Evolutionary conservation across 1,139 yeast species (phyloP), one percentile per base, ranked within the genome.

Genomic region (Debaryomyces robertsiae): DNA sequence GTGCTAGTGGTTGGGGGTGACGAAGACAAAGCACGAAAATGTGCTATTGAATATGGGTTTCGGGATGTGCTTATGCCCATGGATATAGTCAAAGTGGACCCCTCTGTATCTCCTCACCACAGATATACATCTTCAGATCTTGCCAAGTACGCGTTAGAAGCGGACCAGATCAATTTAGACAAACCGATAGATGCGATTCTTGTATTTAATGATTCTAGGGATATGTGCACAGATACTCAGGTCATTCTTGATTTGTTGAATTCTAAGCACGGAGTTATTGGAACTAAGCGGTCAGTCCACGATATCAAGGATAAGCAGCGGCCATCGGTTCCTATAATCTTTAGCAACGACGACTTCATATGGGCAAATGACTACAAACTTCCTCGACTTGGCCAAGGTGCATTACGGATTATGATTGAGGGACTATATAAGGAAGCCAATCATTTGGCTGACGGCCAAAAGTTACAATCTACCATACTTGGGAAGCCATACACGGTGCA

Each of bases 341-440:
- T 90, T 63, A 85, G 95, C 42, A 89, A 90, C 61, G 82, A 86
- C 54, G 98, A 93, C 61, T 79, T 90, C 57, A 59, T 87, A 36
- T 93, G 97, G 96, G 90, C 96, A 7, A 89, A 88, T 57, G 91
- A 85, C 57, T 91, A 84, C 60, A 63, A 63, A 9, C 63, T 84
- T 44, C 90, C 96, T 11, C 73, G 98, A 44, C 87, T 88, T 55
- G 98, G 98, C 3, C 96, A 90, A 65, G 98, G 98, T 18, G 95
- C 94, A 2, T 84, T 88, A 53, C 72, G 94, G 43, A 75, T 80
- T 42, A 68, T 80, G 35, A 67, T 86, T 4, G 86, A 84, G 53
- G 65, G 79, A 4, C 62, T 91, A 38, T 89, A 87, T 57, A 63
- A 72, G 32, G 79, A 79, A 39, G 59, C 76, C 33, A 83, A 85